Conservation (phyloP, 139 green algal species). For the Picochlorum sp. region DNA sequence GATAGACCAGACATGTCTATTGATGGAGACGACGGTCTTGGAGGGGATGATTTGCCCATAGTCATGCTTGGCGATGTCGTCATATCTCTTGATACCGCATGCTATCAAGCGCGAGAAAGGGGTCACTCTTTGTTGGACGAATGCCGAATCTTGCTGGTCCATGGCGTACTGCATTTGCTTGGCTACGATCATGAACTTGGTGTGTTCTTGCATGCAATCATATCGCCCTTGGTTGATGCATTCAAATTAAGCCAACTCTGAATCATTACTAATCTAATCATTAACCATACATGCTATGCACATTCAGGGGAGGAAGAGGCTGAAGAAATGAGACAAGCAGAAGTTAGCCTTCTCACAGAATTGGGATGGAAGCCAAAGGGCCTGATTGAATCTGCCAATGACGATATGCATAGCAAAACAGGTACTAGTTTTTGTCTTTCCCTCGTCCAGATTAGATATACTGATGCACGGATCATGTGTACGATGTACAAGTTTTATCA, state of each 20-base stretch:
- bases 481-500: too few species aligned
- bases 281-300: constrained; percentile 1
- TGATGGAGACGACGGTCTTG: not conserved
- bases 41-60: constrained; percentile 17
- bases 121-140: constrained; percentile 57
- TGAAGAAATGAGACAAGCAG: constrained; percentile 54
- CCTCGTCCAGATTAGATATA: too few species aligned
- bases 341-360: constrained; percentile 43
- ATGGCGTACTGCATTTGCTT: constrained; percentile 86
- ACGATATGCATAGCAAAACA: constrained; percentile 7
- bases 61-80: constrained; percentile 84
- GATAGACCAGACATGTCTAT: not conserved
- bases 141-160: constrained; percentile 81
- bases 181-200: constrained; percentile 85
- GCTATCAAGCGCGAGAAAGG: constrained; percentile 69
- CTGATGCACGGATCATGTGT: too few species aligned
- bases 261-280: not conserved
- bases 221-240: not conserved
- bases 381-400: constrained; percentile 39
- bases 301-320: too few species aligned
- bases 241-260: not conserved
- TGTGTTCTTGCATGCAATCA: too few species aligned
- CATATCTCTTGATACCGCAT: constrained; percentile 86
- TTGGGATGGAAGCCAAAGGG: constrained; percentile 65
- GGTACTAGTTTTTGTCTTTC: too few species aligned